Base-by-base conservation (phyloP, 805 yeast species). In the Hanseniaspora thailandica region DNA sequence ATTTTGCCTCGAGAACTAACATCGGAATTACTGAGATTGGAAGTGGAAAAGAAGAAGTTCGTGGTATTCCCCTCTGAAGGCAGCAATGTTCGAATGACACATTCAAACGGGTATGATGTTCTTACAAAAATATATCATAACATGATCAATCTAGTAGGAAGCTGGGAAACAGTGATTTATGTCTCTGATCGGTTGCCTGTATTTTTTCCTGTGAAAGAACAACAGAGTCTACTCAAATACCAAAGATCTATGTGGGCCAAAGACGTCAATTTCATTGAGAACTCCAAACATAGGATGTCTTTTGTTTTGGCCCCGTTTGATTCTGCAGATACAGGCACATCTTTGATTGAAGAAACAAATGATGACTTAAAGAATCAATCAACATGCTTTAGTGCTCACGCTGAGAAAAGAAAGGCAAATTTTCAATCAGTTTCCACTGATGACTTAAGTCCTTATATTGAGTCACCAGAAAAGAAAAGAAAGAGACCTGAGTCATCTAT, bases 1-100 rank as follows among this genome's bases (percentile, higher is more conserved):
- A 80, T 84, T 13, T 75, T 85, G 3, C 90, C 93, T 2, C 61
- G 75, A 55, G 70, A 70, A 56, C 58, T 62, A 26, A 70, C 70
- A 52, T 64, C 69, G 15, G 58, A 64, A 36, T 73, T 72, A 69
- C 62, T 72, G 63, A 55, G 65, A 62, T 51, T 71, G 62, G 66
- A 61, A 33, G 25, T 57, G 12, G 56, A 38, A 34, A 48, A 36
- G 4, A 47, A 38, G 17, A 49, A 38, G 8, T 52, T 56, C 28
- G 56, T 55, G n/a, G 52, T 52, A 12, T 48, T 44, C 26, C 41
- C 48, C 17, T 26, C 31, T 13, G 45, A 45, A 20, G n/a, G 39
- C 9, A 52, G 36, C 15, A 36, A 36, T 7, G 40, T 26, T 17
- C 40, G 45, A 31, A 12, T 25, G 26, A 55, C 61, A 61, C 15